Evolutionary conservation across 768 basidiomycete genomes (phyloP), one percentile per base, ranked within the genome.

Genomic region (Vararia minispora): DNA sequence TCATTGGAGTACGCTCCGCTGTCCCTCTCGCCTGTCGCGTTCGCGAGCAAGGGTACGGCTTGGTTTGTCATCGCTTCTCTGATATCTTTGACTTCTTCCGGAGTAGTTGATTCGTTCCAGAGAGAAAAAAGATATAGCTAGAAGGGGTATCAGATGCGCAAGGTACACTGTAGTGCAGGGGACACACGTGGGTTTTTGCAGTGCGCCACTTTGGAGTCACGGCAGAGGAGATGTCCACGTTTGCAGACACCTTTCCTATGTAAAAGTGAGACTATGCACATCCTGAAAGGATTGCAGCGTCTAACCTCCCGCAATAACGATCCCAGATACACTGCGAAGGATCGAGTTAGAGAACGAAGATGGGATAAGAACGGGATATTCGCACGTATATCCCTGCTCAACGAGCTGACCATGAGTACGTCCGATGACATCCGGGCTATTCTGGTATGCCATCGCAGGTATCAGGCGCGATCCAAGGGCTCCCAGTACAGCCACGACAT

Each of bases 1-100:
- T 62, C 60, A 34, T 62, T 61, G 5, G 57, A 54, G 44, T 63
- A 62, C 7, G 60, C 45, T 3, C 55, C 60, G 22, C 53, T 53
- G 17, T 52, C 45, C 5, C 44, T 24, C 5, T 39, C 43, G 22
- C 61, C 58, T 3, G 58, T 45, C 20, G 60, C 36, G 7, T 44
- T 37, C 29, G 52, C 44, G 17, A 61, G 39, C 13, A 58, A 52
- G 5, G 59, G 56, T 3, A 55, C 45, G 16, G 51, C 51, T 12
- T 24, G 37, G 12, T 40, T 41, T 9, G 50, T 50, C 39, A 63
- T 58, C 2, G 41, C 16, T 2, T 33, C 43, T 23, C 58, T 46
- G 9, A 50, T 34, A 3, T 43, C 27, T 18, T 37, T 31, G 6
- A 59, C 52, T 25, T 52, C 41, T 1, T 17, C 21, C 6, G 34